Percentiles rank a stretch among this genome's conserved stretches.
Conservation (phyloP, 345 rosid genomes). For the Heritiera fomes region DNA sequence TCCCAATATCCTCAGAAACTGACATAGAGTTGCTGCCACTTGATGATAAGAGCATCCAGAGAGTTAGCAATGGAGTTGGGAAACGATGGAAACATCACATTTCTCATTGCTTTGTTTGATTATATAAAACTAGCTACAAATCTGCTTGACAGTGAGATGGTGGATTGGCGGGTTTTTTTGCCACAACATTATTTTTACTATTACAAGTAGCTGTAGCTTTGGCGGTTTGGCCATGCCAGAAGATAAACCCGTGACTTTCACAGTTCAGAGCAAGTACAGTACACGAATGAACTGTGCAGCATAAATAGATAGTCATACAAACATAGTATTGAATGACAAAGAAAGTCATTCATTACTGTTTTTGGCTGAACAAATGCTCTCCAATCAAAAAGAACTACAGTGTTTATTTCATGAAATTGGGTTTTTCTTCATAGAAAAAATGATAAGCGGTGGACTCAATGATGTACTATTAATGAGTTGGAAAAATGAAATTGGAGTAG, state of each 20-base stretch:
- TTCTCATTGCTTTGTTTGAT: neutral
- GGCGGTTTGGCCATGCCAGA: neutral
- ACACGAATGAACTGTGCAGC: neutral
- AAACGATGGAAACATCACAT: constrained; percentile 20
- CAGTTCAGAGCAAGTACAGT: neutral
- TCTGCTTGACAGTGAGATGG: neutral
- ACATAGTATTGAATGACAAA: neutral
- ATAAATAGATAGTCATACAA: constrained; percentile 1
- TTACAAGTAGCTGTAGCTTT: neutral
- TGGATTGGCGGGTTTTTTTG: neutral
- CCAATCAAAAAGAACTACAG: no score
- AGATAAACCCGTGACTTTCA: constrained; percentile 10
- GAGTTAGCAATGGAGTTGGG: constrained; percentile 12
- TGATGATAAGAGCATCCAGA: neutral
- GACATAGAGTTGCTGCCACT: neutral
- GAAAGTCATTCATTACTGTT: neutral
- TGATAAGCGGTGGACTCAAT: no score
- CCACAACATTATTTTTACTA: neutral
- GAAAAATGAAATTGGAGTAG: neutral
- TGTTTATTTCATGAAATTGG: no score
- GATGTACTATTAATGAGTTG: neutral
- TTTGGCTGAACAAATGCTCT: neutral
- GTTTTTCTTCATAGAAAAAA: no score
- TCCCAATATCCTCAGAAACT: constrained; percentile 8
- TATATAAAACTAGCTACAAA: neutral